Evolutionary conservation across 2,329 filamentous ascomycete species (phyloP), one percentile per base, ranked within the genome.

Genomic region (Epichloe sp.): DNA sequence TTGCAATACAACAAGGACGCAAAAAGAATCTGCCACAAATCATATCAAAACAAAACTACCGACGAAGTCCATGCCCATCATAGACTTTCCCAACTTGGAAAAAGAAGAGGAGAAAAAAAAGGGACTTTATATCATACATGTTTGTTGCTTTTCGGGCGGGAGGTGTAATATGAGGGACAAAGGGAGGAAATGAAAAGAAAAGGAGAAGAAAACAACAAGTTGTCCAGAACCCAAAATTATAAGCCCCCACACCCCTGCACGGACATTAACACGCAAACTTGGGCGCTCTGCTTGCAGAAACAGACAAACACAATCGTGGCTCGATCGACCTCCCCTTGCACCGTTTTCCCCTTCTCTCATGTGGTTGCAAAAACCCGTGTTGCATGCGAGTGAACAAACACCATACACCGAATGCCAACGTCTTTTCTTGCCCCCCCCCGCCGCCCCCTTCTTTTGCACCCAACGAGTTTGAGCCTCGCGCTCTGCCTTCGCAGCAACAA

Each of bases 161-260:
- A 21, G 41, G n/a, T 17, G 17, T 4, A 19, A 17, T 19, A 21
- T 19, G 40, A 5, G 7, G 7, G n/a, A 21, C 5, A 23, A 42
- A 12, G 40, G 15, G 10, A 2, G 37, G 37, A 10, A 17, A 19
- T n/a, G 15, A 14, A 5, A 3, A 5, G 26, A 19, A 23, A 5
- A 4, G 23, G 5, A 15, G 23, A 15, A 43, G 14, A 11, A 12
- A 26, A 43, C 15, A 43, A 19, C 23, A 19, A 26, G 5, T 43
- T 21, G 23, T 26, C 23, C 41, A 43, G 26, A 21, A 43, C 19
- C 4, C 31, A 15, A 31, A 19, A 14, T 17, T 35, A 21, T 52
- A 45, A 53, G 50, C 57, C 17, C 17, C 35, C 15, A 17, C 41
- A 7, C 56, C 55, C 56, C 55, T 49, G 52, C 50, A 56, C 7